Conservation (phyloP, 345 rosid genomes). For the Arabidopsis suecica region DNA sequence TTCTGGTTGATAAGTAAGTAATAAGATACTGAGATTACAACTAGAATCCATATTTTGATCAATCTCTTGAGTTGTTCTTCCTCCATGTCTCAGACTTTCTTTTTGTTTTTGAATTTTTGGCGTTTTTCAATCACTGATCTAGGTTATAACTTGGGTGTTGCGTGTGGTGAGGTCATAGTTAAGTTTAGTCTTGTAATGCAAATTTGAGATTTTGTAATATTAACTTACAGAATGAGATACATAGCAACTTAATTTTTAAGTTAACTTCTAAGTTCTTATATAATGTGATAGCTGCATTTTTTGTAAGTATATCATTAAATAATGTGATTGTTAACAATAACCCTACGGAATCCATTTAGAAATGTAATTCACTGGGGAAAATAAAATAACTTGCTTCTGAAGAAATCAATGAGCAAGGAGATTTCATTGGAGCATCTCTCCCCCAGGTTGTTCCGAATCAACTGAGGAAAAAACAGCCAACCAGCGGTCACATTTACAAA, state of each 20-base stretch:
- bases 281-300: not conserved
- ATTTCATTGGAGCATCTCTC: slow-evolving; percentile 33
- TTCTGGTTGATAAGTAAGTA: not conserved
- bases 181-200: not conserved
- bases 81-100: not conserved
- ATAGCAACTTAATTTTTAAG: not conserved
- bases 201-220: not conserved
- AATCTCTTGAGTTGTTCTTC: not conserved
- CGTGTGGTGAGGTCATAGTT: not conserved
- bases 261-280: too few relatives aligned
- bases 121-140: not conserved
- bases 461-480: slow-evolving; percentile 50
- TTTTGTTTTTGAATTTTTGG: not conserved
- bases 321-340: not conserved
- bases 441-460: slow-evolving; percentile 18
- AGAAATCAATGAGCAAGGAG: slow-evolving; percentile 10
- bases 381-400: not conserved
- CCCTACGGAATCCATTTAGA: not conserved
- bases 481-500: slow-evolving; percentile 39
- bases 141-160: not conserved
- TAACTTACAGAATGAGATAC: too few relatives aligned
- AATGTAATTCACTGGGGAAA: not conserved
- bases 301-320: not conserved
- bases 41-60: not conserved
- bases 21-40: not conserved